Conservation (phyloP, 768 basidiomycete genomes). For the Infundibulicybe gibba region DNA sequence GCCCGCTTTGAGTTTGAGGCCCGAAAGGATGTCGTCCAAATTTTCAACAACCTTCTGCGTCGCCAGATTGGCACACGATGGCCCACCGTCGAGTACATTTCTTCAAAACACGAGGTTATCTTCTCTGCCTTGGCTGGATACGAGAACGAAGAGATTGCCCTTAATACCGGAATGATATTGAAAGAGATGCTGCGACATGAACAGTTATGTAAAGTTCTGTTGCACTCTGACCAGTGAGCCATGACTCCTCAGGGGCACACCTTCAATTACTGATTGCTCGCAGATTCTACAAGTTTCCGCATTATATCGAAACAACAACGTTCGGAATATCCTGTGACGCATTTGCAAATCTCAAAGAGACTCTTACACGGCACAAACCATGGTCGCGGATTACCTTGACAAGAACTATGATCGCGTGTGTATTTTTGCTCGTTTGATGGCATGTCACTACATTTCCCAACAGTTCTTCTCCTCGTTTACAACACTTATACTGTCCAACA, state of each 20-base stretch:
- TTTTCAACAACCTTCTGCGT: conserved; percentile 84
- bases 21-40: conserved; percentile 80
- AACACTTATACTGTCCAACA: conserved; percentile 85
- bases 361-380: conserved; percentile 92
- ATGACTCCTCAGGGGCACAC: background rate
- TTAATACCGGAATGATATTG: conserved; percentile 97
- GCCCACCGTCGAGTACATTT: conserved; percentile 96
- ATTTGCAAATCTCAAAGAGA: conserved; percentile 97
- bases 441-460: background rate
- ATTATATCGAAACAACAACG: conserved; percentile 95
- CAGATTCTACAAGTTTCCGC: conserved; percentile 95
- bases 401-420: conserved; percentile 91
- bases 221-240: conserved; percentile 91
- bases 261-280: conserved; percentile 3
- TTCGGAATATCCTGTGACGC: conserved; percentile 99
- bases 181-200: conserved; percentile 97
- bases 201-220: conserved; percentile 80
- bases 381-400: conserved; percentile 97
- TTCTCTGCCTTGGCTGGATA: conserved; percentile 91
- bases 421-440: background rate
- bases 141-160: conserved; percentile 90
- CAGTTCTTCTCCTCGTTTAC: conserved; percentile 97
- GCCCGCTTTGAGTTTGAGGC: conserved; percentile 93
- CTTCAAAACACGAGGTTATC: conserved; percentile 64
- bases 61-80: conserved; percentile 91